Evolutionary conservation across 1,284 basidiomycete species (phyloP).

Genomic region (Sporisorium graminicola): DNA sequence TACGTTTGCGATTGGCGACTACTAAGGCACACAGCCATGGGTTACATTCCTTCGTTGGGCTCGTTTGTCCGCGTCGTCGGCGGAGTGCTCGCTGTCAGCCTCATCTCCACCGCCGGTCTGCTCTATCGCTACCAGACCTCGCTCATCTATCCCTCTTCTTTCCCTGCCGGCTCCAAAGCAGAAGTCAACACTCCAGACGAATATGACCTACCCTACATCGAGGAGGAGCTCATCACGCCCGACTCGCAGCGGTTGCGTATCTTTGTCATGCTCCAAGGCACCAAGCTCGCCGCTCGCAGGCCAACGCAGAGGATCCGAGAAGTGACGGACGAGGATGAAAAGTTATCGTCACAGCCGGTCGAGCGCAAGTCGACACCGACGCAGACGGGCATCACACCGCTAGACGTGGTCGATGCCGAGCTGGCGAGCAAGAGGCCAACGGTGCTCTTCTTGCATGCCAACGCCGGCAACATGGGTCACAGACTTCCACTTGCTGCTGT

Average conservation of each 20-base stretch:
- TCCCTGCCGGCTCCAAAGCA: conserved; percentile 63
- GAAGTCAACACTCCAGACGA: conserved; percentile 62
- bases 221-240: conserved; percentile 61
- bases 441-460: conserved; percentile 66
- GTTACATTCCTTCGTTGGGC: conserved; percentile 41
- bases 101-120: conserved; percentile 63
- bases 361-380: conserved; percentile 35
- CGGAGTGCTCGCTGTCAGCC: conserved; percentile 51
- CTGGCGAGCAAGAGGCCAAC: conserved; percentile 54
- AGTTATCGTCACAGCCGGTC: conserved; percentile 6
- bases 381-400: conserved; percentile 19
- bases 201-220: conserved; percentile 62
- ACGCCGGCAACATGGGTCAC: conserved; percentile 74
- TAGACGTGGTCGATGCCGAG: conserved; percentile 30
- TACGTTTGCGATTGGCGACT: too few species aligned
- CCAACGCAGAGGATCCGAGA: conserved; percentile 17
- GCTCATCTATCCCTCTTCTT: conserved; percentile 65
- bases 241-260: conserved; percentile 59
- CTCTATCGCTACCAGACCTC: conserved; percentile 66
- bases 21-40: too few species aligned
- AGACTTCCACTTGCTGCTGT: conserved; percentile 88
- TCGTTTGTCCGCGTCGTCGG: conserved; percentile 46
- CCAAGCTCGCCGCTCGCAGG: conserved; percentile 17
- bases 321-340: conserved; percentile 15
- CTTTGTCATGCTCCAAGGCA: conserved; percentile 62